Percentiles rank a stretch among this genome's conserved stretches.
Evolutionary conservation across 2,329 filamentous ascomycete genomes (phyloP).

Genomic region (Penicillium sumatraense): DNA sequence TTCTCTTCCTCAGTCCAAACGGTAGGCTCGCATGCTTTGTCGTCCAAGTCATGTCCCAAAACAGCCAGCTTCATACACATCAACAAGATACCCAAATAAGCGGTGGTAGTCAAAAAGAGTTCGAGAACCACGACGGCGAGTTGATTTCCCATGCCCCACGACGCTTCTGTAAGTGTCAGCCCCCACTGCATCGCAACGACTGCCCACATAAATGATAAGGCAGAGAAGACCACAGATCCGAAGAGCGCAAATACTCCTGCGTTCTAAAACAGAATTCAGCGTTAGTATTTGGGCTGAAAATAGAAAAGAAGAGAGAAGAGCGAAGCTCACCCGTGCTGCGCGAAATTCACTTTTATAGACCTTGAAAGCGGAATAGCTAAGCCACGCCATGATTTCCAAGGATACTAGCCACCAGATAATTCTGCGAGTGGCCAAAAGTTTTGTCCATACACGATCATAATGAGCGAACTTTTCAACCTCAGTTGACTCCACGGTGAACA

Average conservation of each 20-base stretch:
- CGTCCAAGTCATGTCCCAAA: neutral
- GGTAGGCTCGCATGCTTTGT: neutral
- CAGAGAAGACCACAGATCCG: neutral
- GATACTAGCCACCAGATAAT: neutral
- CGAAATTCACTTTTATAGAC: neutral
- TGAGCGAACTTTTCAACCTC: no score
- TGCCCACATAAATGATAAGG: neutral
- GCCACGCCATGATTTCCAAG: neutral
- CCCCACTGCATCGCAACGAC: neutral
- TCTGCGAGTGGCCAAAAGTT: neutral
- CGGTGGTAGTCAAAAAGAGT: neutral
- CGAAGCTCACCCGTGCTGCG: neutral
- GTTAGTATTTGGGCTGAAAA: no score
- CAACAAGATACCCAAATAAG: neutral
- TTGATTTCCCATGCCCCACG: neutral
- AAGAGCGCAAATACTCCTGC: neutral
- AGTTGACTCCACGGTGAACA: no score
- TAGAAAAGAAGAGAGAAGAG: no score
- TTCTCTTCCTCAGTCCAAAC: neutral
- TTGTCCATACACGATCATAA: no score
- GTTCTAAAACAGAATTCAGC: neutral
- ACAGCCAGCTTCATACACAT: neutral
- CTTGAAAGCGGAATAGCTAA: neutral
- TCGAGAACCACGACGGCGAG: neutral
- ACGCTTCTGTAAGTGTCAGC: neutral